Conservation (phyloP, 768 basidiomycete species). For the Inosperma sp. region DNA sequence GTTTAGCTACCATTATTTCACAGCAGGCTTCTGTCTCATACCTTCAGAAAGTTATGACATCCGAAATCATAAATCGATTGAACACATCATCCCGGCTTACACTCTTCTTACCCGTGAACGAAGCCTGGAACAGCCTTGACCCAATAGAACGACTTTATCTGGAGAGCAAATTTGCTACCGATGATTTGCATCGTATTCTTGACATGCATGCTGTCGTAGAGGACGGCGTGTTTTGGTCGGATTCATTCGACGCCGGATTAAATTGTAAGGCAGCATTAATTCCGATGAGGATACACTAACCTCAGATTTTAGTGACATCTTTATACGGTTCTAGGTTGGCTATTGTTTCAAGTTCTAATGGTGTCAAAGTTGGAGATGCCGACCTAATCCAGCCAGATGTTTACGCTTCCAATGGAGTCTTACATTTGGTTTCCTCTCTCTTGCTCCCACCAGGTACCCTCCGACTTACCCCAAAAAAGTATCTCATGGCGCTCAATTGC, state of each 20-base stretch:
- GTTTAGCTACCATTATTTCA: conserved; percentile 55
- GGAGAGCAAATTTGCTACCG: conserved; percentile 79
- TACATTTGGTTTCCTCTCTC: conserved; percentile 83
- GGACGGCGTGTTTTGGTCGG: conserved; percentile 60
- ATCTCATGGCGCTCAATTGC: conserved; percentile 87
- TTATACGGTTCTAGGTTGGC: conserved; percentile 63
- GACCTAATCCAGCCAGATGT: conserved; percentile 73
- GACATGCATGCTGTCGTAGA: conserved; percentile 69
- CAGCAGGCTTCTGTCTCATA: conserved; percentile 63
- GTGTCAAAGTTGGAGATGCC: conserved; percentile 53
- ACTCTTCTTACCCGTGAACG: conserved; percentile 81
- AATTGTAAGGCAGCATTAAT: conserved; percentile 44
- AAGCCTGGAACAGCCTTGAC: conserved; percentile 78
- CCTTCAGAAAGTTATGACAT: conserved; percentile 66
- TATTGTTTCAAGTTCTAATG: conserved; percentile 49
- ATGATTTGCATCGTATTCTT: conserved; percentile 74
- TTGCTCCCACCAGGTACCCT: conserved; percentile 74
- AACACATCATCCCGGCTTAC: conserved; percentile 72
- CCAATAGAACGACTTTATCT: conserved; percentile 80
- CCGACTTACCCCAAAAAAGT: conserved; percentile 89
- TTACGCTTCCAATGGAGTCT: conserved; percentile 91
- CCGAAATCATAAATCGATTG: conserved; percentile 51
- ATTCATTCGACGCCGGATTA: conserved; percentile 48
- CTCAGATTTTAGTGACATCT: conserved; percentile 53
- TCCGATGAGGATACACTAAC: neutral